Conservation (phyloP, 352 stramenopile genomes). For the Pythium apleroticum region DNA sequence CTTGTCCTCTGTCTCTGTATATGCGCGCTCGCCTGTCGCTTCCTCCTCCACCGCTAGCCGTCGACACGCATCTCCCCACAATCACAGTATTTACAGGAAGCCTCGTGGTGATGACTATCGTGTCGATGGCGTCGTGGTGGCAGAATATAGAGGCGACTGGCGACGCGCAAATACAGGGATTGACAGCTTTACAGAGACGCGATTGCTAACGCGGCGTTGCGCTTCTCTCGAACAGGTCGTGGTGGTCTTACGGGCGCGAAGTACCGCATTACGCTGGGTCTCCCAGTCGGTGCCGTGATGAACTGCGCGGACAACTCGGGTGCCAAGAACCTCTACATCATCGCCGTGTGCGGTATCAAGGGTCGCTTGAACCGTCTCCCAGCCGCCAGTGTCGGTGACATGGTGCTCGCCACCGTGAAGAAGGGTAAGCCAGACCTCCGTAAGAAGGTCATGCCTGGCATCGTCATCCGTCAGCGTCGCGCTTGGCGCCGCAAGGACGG, state of each 20-base stretch:
- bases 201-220: not conserved
- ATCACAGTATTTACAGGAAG: constrained; percentile 2
- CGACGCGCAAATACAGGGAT: not conserved
- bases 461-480: constrained; percentile 99
- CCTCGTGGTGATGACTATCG: not conserved
- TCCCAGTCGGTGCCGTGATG: constrained; percentile 97
- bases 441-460: constrained; percentile 99
- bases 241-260: constrained; percentile 98
- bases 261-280: constrained; percentile 99
- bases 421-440: constrained; percentile 99
- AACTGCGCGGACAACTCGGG: constrained; percentile 99
- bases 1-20: not conserved
- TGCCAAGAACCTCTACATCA: constrained; percentile 99
- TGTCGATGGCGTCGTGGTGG: not conserved
- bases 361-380: constrained; percentile 99
- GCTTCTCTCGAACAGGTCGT: constrained; percentile 75
- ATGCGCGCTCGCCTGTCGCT: not conserved
- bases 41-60: not conserved
- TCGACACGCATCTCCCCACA: not conserved
- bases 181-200: not conserved
- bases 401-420: constrained; percentile 99
- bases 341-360: constrained; percentile 99
- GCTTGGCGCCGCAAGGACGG: constrained; percentile 99
- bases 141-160: not conserved
- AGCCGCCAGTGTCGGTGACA: constrained; percentile 98